phyloP scores from a whole-genome alignment of 768 basidiomycete genomes.

The Imleria badia region DNA sequence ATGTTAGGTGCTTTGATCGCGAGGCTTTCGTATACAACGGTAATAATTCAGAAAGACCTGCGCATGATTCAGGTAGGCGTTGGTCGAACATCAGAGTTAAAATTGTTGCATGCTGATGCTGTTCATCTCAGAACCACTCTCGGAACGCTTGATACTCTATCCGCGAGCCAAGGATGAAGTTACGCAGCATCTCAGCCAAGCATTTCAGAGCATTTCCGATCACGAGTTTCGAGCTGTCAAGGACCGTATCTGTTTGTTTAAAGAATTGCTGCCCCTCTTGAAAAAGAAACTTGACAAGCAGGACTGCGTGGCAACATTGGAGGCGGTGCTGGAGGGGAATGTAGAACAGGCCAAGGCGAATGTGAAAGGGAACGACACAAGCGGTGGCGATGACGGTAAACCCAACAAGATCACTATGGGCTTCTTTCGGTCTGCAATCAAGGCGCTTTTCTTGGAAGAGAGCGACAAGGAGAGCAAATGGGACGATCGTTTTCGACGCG shows the following conservation, averaged over 20 bases:
- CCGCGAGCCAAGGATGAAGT: conserved; percentile 13
- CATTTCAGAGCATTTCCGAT: conserved; percentile 4
- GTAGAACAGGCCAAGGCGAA: conserved; percentile 3
- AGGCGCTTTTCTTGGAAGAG: background rate
- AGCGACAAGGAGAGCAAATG: background rate
- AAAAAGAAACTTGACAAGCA: background rate
- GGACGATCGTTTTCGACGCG: background rate
- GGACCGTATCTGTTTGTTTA: conserved; percentile 11
- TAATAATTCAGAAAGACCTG: background rate
- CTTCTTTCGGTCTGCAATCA: background rate
- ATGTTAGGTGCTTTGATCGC: conserved; percentile 18
- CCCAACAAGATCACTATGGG: too few relatives aligned
- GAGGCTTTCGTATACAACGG: conserved; percentile 4
- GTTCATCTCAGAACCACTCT: conserved; percentile 9
- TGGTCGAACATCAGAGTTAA: background rate
- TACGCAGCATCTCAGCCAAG: background rate
- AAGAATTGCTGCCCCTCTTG: background rate
- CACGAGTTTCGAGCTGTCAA: conserved; percentile 15
- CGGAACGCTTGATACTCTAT: background rate
- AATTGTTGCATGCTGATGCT: background rate
- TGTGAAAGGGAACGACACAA: background rate
- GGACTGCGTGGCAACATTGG: background rate
- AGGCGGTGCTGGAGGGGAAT: conserved; percentile 4
- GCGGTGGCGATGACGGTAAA: too few relatives aligned
- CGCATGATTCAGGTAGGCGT: conserved; percentile 4